These are phyloP conservation scores for Ophiostoma sp. DNA, from an alignment of 2,329 filamentous ascomycete genomes.

Conservation along the genomic window DNA sequence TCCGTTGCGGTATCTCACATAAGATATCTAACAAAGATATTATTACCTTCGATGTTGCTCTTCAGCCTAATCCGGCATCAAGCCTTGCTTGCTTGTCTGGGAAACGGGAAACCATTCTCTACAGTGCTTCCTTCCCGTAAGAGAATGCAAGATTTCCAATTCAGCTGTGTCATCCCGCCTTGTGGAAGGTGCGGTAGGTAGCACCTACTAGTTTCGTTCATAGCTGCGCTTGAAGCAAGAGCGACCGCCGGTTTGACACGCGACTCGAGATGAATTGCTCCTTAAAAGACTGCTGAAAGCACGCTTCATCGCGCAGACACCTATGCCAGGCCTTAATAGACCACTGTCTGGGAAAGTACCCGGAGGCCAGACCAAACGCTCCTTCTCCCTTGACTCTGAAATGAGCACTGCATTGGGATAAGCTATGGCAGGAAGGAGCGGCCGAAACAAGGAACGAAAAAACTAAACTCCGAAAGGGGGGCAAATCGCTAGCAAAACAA, in stretches of 20 bases:
- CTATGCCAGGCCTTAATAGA: background rate
- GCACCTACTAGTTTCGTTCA: background rate
- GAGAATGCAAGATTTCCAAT: too few species aligned
- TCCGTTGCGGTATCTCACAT: too few species aligned
- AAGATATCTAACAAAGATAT: too few species aligned
- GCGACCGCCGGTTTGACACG: background rate
- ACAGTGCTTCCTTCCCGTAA: too few species aligned
- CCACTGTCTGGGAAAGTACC: background rate
- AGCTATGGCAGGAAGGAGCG: background rate
- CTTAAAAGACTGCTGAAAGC: background rate
- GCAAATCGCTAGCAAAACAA: constrained; percentile 20
- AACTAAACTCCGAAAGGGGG: constrained; percentile 26
- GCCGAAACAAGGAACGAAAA: constrained; percentile 26
- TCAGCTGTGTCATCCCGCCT: too few species aligned
- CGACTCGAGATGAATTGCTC: background rate
- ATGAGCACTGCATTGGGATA: background rate
- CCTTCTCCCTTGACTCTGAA: background rate
- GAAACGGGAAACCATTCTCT: too few species aligned
- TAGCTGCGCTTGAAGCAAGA: constrained; percentile 1
- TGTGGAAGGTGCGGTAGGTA: background rate
- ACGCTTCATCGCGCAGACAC: background rate
- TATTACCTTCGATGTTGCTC: too few species aligned
- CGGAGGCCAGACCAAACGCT: background rate
- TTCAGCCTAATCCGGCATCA: too few species aligned
- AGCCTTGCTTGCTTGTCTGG: too few species aligned